phyloP scores from a whole-genome alignment of 495 filamentous ascomycete genomes.

The Usnea hakonensis region DNA sequence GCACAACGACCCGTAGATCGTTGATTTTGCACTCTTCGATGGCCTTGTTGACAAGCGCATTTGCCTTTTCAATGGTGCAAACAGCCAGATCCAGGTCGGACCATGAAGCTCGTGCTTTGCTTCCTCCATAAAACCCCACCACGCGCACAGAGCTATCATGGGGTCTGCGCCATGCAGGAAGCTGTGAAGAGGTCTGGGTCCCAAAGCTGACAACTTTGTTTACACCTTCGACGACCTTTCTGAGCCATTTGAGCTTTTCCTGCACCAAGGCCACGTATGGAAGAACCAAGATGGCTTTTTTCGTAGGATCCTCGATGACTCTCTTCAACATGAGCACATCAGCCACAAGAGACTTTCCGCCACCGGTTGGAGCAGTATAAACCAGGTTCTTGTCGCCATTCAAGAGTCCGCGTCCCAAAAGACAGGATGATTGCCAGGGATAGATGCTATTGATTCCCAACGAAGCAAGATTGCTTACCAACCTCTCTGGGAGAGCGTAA shows the following conservation, averaged over 20 bases:
- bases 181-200: conserved; percentile 19
- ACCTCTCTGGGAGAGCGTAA: conserved; percentile 54
- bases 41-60: conserved; percentile 65
- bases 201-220: conserved; percentile 34
- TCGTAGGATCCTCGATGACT: conserved; percentile 54
- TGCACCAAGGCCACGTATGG: conserved; percentile 79
- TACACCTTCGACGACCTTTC: conserved; percentile 59
- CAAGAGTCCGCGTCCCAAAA: conserved; percentile 60
- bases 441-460: conserved; percentile 65
- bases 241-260: conserved; percentile 73
- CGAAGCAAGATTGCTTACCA: conserved; percentile 57
- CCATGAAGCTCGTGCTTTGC: conserved; percentile 57
- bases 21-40: conserved; percentile 65
- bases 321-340: conserved; percentile 69
- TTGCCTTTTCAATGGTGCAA: conserved; percentile 85
- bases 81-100: conserved; percentile 71
- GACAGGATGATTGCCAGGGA: conserved; percentile 75
- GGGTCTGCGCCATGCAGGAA: conserved; percentile 25
- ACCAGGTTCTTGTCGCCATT: conserved; percentile 61
- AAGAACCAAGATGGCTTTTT: conserved; percentile 70
- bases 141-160: conserved; percentile 50
- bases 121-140: conserved; percentile 69
- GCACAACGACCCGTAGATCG: conserved; percentile 58
- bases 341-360: conserved; percentile 72
- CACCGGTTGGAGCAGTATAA: conserved; percentile 79